Conservation (phyloP, 495 filamentous ascomycete genomes). For the Rhypophila decipiens region DNA sequence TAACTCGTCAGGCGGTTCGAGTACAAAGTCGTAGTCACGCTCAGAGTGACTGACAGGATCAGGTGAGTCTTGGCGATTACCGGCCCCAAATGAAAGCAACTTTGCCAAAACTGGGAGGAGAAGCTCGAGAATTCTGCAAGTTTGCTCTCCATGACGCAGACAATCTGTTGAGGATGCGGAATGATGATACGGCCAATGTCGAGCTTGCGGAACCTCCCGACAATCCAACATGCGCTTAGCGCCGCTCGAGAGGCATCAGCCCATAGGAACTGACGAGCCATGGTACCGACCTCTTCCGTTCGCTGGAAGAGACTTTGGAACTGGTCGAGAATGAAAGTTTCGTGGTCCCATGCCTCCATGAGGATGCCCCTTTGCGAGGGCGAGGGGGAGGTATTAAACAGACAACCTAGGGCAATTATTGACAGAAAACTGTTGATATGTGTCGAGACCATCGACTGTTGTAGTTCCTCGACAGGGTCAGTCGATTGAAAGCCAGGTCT, state of each 20-base stretch:
- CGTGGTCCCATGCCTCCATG: conserved; percentile 15
- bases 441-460: conserved; percentile 10
- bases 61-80: conserved; percentile 9
- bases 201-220: conserved; percentile 4
- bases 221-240: conserved; percentile 5
- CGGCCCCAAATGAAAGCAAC: conserved; percentile 9
- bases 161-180: conserved; percentile 6
- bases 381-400: not conserved
- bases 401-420: conserved; percentile 2
- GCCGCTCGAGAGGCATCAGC: conserved; percentile 11
- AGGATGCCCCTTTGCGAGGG: conserved; percentile 6
- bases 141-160: conserved; percentile 7
- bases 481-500: not conserved
- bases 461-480: conserved; percentile 10
- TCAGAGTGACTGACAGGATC: conserved; percentile 2
- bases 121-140: conserved; percentile 4
- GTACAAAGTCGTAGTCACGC: conserved; percentile 6
- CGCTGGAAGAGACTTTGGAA: conserved; percentile 11
- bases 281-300: not conserved
- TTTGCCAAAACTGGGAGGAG: conserved; percentile 4
- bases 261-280: conserved; percentile 15
- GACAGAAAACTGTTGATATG: conserved; percentile 11
- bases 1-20: not conserved
- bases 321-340: conserved; percentile 12
- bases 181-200: conserved; percentile 1